These are phyloP conservation scores for Ophiostoma sp. DNA, from an alignment of 2,329 filamentous ascomycete genomes.

Conservation along the genomic window DNA sequence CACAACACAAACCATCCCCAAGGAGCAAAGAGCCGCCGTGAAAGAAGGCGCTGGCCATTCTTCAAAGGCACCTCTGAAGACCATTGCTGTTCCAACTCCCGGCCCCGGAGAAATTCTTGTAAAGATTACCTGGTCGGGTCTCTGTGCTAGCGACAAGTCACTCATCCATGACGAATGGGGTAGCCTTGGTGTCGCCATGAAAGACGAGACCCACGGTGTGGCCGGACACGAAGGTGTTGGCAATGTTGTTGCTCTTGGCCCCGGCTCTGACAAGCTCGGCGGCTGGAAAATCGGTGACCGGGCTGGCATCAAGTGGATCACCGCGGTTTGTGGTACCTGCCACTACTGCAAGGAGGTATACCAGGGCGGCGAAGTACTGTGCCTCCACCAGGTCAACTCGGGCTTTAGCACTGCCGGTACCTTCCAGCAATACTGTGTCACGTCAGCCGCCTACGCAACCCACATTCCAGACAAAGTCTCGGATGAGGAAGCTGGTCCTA, in stretches of 20 bases:
- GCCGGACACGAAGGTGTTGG: constrained; percentile 40
- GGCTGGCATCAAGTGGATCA: constrained; percentile 37
- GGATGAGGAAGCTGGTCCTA: constrained; percentile 50
- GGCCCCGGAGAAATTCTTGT: constrained; percentile 25
- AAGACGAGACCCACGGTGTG: constrained; percentile 16
- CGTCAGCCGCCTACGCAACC: constrained; percentile 50
- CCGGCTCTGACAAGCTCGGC: constrained; percentile 29
- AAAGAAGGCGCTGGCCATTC: constrained; percentile 19
- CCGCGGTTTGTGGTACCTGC: constrained; percentile 36
- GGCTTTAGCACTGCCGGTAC: constrained; percentile 37
- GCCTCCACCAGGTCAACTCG: constrained; percentile 26
- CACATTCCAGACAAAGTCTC: constrained; percentile 47
- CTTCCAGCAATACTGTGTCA: constrained; percentile 56
- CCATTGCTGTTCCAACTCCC: constrained; percentile 16
- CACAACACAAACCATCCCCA: constrained; percentile 23
- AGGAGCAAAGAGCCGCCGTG: constrained; percentile 24
- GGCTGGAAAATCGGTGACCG: constrained; percentile 36
- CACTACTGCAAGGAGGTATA: constrained; percentile 36
- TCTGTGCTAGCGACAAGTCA: constrained; percentile 27
- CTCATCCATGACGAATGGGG: constrained; percentile 26
- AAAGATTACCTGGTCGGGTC: constrained; percentile 23
- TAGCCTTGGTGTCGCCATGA: constrained; percentile 21
- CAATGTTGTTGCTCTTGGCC: constrained; percentile 35
- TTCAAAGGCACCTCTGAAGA: constrained; percentile 14
- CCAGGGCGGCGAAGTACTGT: constrained; percentile 35